These are phyloP conservation scores for Neurospora sublineolata DNA, from an alignment of 495 filamentous ascomycete species.

Conservation along the genomic window DNA sequence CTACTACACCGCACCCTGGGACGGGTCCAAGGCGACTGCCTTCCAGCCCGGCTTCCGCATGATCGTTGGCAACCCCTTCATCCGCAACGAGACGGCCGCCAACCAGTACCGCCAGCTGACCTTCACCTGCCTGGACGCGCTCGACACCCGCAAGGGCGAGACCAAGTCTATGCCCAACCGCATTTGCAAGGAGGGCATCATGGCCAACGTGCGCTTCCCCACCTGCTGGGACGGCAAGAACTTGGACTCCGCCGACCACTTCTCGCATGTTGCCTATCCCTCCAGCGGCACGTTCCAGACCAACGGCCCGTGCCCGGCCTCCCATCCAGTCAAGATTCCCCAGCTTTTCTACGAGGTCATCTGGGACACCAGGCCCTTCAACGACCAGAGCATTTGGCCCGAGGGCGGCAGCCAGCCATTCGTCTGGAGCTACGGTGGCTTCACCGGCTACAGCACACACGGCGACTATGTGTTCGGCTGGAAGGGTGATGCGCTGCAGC, in stretches of 20 bases:
- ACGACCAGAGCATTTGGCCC: slow-evolving; percentile 28
- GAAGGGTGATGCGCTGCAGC: slow-evolving; percentile 28
- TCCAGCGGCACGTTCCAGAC: slow-evolving; percentile 20
- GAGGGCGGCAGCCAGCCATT: slow-evolving; percentile 33
- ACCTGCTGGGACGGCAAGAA: slow-evolving; percentile 24
- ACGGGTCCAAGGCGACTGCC: slow-evolving; percentile 28
- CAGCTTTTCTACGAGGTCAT: slow-evolving; percentile 34
- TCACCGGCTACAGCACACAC: slow-evolving; percentile 28
- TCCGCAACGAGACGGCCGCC: slow-evolving; percentile 16
- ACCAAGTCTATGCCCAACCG: slow-evolving; percentile 21
- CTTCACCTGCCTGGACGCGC: slow-evolving; percentile 27
- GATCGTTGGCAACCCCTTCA: slow-evolving; percentile 51
- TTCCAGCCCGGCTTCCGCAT: slow-evolving; percentile 56
- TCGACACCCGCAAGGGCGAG: slow-evolving; percentile 23
- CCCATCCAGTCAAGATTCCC: slow-evolving; percentile 23
- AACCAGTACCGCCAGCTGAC: slow-evolving; percentile 27
- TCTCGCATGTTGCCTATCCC: slow-evolving; percentile 30
- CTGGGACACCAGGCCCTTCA: slow-evolving; percentile 29
- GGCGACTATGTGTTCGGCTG: slow-evolving; percentile 34
- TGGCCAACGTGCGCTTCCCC: slow-evolving; percentile 28
- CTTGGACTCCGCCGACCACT: slow-evolving; percentile 26
- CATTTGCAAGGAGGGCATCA: slow-evolving; percentile 29
- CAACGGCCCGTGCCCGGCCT: slow-evolving; percentile 20
- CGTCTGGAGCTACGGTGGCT: slow-evolving; percentile 31
- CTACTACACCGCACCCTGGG: slow-evolving; percentile 32